Evolutionary conservation across 805 yeast species (phyloP), one percentile per base, ranked within the genome.

Genomic region (Cyberlindnera mrakii): DNA sequence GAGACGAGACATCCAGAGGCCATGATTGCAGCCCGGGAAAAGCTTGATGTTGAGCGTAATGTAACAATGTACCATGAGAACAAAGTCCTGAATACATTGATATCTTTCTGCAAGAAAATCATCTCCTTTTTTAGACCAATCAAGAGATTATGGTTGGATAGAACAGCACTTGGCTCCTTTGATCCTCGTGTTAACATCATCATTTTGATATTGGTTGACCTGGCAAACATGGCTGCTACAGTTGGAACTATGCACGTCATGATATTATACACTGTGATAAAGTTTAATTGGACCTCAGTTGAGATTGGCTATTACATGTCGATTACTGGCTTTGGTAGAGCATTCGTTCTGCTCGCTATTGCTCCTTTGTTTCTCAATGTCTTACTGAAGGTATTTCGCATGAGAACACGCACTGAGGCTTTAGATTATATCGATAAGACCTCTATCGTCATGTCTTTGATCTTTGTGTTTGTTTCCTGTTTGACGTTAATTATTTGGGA

Each of bases 301-400:
- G 56, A 56, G 37, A 38, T 56, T 6, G 59, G 60, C 3, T 56
- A 54, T 41, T 54, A 43, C 42, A 51, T 53, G 52, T 53, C 58
- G 20, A 35, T 54, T 8, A 47, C 40, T 8, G 59, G 60, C 8
- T 49, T 53, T 35, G 58, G 58, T 4, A 48, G 49, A 31, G 42
- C 55, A 1, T 14, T 43, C n/a, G 57, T 54, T 3, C 33, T 51
- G 14, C 23, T 56, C 9, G 13, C 41, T 0, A 27, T 51, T 30
- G 51, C 51, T 3, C 57, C 57, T 17, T 6, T 39, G 16, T 15
- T 43, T 13, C 11, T 49, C 11, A 41, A n/a, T 9, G 6, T 17
- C 13, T 11, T 33, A 35, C 11, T 5, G 18, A 33, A 17, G 19
- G 35, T 17, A 10, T 33, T 33, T 17, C 35, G 19, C 10, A 33